Conservation (phyloP, 495 filamentous ascomycete species). For the Platismatia glauca region DNA sequence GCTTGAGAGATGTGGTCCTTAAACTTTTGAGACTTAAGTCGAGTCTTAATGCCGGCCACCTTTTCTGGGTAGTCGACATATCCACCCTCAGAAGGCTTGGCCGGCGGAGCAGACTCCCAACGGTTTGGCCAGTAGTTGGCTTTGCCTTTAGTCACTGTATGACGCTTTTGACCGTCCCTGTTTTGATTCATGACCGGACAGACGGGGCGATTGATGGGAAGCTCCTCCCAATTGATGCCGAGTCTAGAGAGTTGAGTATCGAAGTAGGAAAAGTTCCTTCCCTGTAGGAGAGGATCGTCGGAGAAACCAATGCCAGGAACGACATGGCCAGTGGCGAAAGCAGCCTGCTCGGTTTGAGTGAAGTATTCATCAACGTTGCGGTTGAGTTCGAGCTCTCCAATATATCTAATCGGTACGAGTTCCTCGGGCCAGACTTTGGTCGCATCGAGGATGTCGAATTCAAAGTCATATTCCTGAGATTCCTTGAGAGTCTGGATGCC, state of each 20-base stretch:
- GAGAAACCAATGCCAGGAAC: conserved; percentile 85
- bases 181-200: conserved; percentile 79
- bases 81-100: conserved; percentile 48
- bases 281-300: conserved; percentile 73
- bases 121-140: conserved; percentile 92
- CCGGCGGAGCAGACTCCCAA: conserved; percentile 53
- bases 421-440: conserved; percentile 91
- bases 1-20: conserved; percentile 61
- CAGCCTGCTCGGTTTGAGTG: conserved; percentile 68
- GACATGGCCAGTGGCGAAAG: conserved; percentile 79
- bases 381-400: conserved; percentile 77
- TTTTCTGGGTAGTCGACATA: conserved; percentile 62
- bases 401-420: conserved; percentile 65
- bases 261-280: conserved; percentile 79
- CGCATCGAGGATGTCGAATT: conserved; percentile 86
- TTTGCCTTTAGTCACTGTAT: conserved; percentile 54
- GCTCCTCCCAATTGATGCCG: conserved; percentile 76
- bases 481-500: conserved; percentile 69
- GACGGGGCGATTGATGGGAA: conserved; percentile 71
- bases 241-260: conserved; percentile 78
- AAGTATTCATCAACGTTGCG: conserved; percentile 80
- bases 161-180: conserved; percentile 48
- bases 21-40: conserved; percentile 68
- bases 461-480: conserved; percentile 64
- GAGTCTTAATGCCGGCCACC: conserved; percentile 59